Percentiles rank a stretch among this genome's conserved stretches.
These are phyloP conservation scores for Hemileia vastatrix DNA, from an alignment of 1,284 basidiomycete species.

Conservation along the genomic window DNA sequence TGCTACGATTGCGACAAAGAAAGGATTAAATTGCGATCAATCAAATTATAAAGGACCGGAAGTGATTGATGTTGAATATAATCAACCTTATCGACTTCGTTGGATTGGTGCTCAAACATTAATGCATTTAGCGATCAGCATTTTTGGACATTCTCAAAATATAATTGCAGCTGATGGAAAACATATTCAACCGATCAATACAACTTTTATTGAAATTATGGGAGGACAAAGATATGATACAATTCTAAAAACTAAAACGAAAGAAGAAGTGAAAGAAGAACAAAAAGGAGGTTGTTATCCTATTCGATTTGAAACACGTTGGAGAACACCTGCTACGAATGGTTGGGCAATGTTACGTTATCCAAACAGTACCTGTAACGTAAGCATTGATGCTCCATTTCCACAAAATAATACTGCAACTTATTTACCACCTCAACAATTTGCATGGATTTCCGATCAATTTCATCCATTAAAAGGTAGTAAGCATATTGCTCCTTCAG, in stretches of 20 bases:
- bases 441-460: too few relatives aligned
- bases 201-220: slow-evolving; percentile 27
- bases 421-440: too few relatives aligned
- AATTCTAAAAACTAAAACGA: slow-evolving; percentile 23
- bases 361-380: too few relatives aligned
- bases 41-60: not conserved
- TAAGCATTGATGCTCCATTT: too few relatives aligned
- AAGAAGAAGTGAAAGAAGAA: slow-evolving; percentile 19
- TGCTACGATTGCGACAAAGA: slow-evolving; percentile 12
- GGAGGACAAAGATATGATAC: slow-evolving; percentile 35
- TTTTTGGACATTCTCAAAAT: slow-evolving; percentile 23
- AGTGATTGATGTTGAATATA: slow-evolving; percentile 30
- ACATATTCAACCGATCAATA: slow-evolving; percentile 25
- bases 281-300: too few relatives aligned
- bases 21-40: not conserved
- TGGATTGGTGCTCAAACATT: not conserved
- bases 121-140: slow-evolving; percentile 1
- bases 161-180: slow-evolving; percentile 36
- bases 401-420: too few relatives aligned
- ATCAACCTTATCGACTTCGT: slow-evolving; percentile 27
- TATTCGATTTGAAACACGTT: too few relatives aligned
- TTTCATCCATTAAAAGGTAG: too few relatives aligned
- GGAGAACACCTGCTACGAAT: too few relatives aligned
- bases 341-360: too few relatives aligned
- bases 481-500: too few relatives aligned